Evolutionary conservation across 176 grass and related monocot genomes (phyloP).

Genomic region (Oryza longistaminata): DNA sequence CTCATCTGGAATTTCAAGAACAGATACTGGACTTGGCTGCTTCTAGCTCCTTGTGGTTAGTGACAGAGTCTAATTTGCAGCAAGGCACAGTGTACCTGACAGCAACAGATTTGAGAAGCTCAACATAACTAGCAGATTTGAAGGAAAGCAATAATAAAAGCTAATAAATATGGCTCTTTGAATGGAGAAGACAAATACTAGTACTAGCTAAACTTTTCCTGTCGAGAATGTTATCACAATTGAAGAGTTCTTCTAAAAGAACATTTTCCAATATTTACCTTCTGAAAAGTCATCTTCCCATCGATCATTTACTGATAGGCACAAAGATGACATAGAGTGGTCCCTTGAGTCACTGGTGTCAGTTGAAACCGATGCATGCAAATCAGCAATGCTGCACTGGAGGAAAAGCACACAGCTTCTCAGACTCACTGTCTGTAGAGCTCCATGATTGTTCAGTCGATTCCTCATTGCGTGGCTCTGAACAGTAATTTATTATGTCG

Average conservation of each 20-base stretch:
- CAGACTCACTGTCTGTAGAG: slow-evolving; percentile 37
- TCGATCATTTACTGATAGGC: slow-evolving; percentile 11
- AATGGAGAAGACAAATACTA: background rate
- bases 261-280: slow-evolving; percentile 28
- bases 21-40: slow-evolving; percentile 65
- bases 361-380: slow-evolving; percentile 34
- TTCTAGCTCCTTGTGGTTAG: slow-evolving; percentile 45
- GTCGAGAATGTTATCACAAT: background rate
- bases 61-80: slow-evolving; percentile 4
- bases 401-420: slow-evolving; percentile 41
- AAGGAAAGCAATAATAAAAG: background rate
- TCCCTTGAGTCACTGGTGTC: slow-evolving; percentile 45
- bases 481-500: slow-evolving; percentile 19
- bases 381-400: slow-evolving; percentile 31
- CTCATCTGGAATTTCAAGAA: slow-evolving; percentile 52
- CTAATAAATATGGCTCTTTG: no score
- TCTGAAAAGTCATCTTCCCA: slow-evolving; percentile 44
- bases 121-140: background rate
- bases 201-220: background rate
- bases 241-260: background rate
- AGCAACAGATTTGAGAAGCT: background rate
- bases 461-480: slow-evolving; percentile 23
- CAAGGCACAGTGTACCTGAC: slow-evolving; percentile 39
- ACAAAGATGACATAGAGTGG: slow-evolving; percentile 43
- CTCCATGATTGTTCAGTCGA: slow-evolving; percentile 32